A percentile compares a stretch with the other conserved stretches of the same genome.
phyloP scores from a whole-genome alignment of 2,329 filamentous ascomycete species.

The Diaporthe caulivora region DNA sequence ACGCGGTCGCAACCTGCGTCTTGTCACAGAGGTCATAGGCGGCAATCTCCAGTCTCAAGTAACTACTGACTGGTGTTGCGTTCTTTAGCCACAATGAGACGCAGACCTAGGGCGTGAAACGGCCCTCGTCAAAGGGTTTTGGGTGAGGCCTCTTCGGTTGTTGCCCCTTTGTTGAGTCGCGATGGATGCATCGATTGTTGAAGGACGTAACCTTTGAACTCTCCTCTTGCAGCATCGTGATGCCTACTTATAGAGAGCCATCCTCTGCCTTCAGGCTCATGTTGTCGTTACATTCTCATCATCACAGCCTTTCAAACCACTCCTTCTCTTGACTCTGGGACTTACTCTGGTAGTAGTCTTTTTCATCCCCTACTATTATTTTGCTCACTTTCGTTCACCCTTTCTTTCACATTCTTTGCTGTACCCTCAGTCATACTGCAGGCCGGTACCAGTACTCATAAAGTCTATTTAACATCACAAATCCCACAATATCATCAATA shows the following conservation, averaged over 20 bases:
- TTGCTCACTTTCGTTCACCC: neutral
- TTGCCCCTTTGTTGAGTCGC: no score
- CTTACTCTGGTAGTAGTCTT: neutral
- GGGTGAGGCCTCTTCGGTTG: no score
- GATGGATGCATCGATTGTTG: neutral
- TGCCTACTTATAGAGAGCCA: neutral
- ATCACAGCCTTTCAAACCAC: neutral
- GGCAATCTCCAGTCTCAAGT: no score
- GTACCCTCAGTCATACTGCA: neutral
- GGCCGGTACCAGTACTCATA: neutral
- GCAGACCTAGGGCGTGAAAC: no score
- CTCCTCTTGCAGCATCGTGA: neutral
- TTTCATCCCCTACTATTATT: neutral
- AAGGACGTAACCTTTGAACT: neutral
- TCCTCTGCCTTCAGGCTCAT: neutral
- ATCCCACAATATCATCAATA: neutral
- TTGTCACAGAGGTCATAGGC: no score
- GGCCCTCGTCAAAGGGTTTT: no score
- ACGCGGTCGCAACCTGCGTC: no score
- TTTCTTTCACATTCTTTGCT: no score
- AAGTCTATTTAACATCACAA: no score
- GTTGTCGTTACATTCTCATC: neutral
- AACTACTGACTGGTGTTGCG: no score
- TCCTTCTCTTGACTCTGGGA: neutral
- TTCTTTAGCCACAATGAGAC: no score